Evolutionary conservation across 768 basidiomycete genomes (phyloP), one percentile per base, ranked within the genome.

Genomic region (Agaricus subrufescens): DNA sequence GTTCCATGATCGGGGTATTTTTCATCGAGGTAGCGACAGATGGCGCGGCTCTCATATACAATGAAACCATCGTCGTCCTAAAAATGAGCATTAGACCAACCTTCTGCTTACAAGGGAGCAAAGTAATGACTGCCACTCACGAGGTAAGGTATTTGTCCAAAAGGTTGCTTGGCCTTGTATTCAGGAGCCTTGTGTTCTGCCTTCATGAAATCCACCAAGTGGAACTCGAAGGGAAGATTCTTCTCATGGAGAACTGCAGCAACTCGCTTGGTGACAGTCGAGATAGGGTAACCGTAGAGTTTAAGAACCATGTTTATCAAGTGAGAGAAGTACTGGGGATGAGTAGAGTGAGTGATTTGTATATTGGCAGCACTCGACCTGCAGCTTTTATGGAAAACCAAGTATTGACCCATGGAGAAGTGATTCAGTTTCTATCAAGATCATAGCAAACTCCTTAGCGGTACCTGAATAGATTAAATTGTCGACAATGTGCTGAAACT

Each of bases 31-130:
- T 42, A 42, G 40, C 40, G 40, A 42, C 15, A 65, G 65, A 44
- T 73, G 76, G 60, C 86, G 19, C 40, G 40, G 12, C 40, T 42
- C 40, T 42, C 40, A 42, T 42, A 42, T 8, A 42, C 12, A 42
- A 62, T 66, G 86, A 88, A 15, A 79, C 77, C 44, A 64, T 66
- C 55, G 86, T 85, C 1, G 84, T 84, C 30, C 83, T 78, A 11
- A 7, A 7, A 31, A 77, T 77, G 59, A 85, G 19, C 19, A 61
- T 19, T 15, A 42, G 40, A 15, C 6, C 54, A 77, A 70, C 66
- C 85, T 79, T 2, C 82, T 83, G 40, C 81, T 79, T 34, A 34
- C 34, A 34, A 8, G 11, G 34, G 7, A 11, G 34, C n/a, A 84
- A 81, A 48, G 85, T 52, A 79, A 67, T 75, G 77, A 15, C 19